phyloP scores from a whole-genome alignment of 208 protist species.

The Tritrichomonas musculus region DNA sequence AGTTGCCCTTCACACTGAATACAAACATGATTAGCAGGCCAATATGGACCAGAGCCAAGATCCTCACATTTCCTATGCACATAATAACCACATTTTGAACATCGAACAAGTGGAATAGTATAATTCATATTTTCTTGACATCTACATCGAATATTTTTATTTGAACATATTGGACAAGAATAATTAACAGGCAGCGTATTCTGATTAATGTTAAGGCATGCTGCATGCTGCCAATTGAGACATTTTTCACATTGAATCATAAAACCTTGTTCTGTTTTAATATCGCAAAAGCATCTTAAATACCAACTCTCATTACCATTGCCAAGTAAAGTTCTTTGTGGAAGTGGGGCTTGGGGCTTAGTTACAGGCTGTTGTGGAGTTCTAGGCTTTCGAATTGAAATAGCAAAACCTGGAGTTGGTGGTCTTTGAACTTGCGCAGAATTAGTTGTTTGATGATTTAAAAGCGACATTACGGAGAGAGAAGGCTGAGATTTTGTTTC shows the following conservation, averaged over 20 bases:
- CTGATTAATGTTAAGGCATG: background rate
- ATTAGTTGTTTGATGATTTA: too few species aligned
- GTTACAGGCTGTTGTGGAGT: background rate
- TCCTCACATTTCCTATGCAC: constrained; percentile 14
- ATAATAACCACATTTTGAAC: constrained; percentile 11
- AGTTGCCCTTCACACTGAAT: background rate
- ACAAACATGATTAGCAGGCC: background rate
- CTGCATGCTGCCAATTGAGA: background rate
- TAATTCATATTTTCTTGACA: constrained; percentile 9
- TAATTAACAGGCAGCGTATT: background rate
- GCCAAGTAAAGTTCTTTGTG: background rate
- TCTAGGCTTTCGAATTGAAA: background rate
- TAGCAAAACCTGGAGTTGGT: too few species aligned
- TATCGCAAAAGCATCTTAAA: background rate
- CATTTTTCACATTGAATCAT: constrained; percentile 29
- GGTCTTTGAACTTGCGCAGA: too few species aligned
- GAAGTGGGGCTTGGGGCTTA: background rate
- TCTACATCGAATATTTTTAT: background rate
- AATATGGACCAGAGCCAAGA: background rate
- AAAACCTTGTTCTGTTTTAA: background rate
- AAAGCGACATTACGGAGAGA: too few species aligned
- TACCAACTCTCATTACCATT: background rate
- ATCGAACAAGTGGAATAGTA: background rate
- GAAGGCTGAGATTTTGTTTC: too few species aligned
- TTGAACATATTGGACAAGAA: background rate